These are phyloP conservation scores for Leucocoprinus leucothites DNA, from an alignment of 768 basidiomycete genomes.

Conservation along the genomic window DNA sequence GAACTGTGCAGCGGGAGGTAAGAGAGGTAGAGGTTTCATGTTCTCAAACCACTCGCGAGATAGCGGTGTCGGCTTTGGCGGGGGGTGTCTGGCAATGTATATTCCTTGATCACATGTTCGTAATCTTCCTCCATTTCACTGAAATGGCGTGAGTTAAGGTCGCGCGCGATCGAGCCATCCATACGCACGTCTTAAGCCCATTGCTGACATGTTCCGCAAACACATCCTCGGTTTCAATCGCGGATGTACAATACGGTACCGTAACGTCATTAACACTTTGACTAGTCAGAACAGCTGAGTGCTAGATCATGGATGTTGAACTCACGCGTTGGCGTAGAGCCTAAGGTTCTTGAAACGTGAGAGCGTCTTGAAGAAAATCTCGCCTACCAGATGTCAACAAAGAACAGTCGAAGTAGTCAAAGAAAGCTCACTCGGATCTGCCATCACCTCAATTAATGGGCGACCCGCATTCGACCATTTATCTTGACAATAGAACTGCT, in stretches of 20 bases:
- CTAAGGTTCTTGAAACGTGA: constrained; percentile 61
- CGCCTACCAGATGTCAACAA: constrained; percentile 37
- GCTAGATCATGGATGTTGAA: constrained; percentile 10
- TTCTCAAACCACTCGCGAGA: constrained; percentile 44
- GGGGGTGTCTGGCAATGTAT: constrained; percentile 42
- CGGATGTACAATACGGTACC: constrained; percentile 80
- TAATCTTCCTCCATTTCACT: constrained; percentile 61
- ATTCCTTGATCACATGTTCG: constrained; percentile 52
- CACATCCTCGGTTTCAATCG: constrained; percentile 65
- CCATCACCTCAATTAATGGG: constrained; percentile 72
- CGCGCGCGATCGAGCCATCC: not conserved
- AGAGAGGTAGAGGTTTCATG: constrained; percentile 37
- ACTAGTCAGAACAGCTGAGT: not conserved
- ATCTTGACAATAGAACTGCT: constrained; percentile 74
- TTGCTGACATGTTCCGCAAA: constrained; percentile 54
- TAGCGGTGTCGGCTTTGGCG: constrained; percentile 37
- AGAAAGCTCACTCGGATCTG: constrained; percentile 61
- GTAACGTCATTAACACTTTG: constrained; percentile 68
- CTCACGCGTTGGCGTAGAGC: constrained; percentile 81
- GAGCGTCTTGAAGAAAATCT: constrained; percentile 75
- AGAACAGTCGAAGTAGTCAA: not conserved
- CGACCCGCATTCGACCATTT: constrained; percentile 67
- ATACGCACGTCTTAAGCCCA: constrained; percentile 60
- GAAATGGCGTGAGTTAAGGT: constrained; percentile 2
- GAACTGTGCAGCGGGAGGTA: constrained; percentile 60